Conservation (phyloP, 176 grass and related monocot species). For the Guadua angustifolia region DNA sequence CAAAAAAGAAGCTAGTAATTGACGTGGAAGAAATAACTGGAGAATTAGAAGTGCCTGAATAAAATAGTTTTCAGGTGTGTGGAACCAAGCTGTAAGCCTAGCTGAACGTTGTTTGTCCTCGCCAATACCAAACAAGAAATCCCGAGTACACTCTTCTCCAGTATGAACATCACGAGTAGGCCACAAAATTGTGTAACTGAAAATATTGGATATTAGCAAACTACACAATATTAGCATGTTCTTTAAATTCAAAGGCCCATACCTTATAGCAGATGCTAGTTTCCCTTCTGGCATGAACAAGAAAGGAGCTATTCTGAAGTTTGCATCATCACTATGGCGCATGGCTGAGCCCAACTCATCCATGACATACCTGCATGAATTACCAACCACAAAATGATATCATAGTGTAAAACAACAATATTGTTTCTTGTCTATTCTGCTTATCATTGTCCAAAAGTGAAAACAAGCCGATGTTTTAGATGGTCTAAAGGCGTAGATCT, state of each 20-base stretch:
- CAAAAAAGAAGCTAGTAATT: slow-evolving; percentile 25
- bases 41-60: slow-evolving; percentile 63
- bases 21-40: not conserved
- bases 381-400: slow-evolving; percentile 27
- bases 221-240: not conserved
- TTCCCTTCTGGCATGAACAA: slow-evolving; percentile 91
- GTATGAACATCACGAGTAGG: slow-evolving; percentile 67
- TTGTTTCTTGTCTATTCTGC: not conserved
- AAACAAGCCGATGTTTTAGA: slow-evolving; percentile 22
- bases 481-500: slow-evolving; percentile 21
- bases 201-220: slow-evolving; percentile 54
- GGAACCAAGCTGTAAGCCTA: slow-evolving; percentile 98
- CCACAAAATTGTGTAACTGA: slow-evolving; percentile 93
- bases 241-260: slow-evolving; percentile 38
- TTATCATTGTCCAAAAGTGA: slow-evolving; percentile 18
- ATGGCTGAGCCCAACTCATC: slow-evolving; percentile 96
- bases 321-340: slow-evolving; percentile 79
- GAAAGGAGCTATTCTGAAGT: slow-evolving; percentile 90
- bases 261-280: slow-evolving; percentile 80
- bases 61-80: slow-evolving; percentile 91
- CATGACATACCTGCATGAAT: slow-evolving; percentile 89
- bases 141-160: slow-evolving; percentile 86
- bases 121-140: slow-evolving; percentile 84
- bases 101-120: slow-evolving; percentile 90
- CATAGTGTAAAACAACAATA: slow-evolving; percentile 1